phyloP scores from a whole-genome alignment of 768 basidiomycete species.

The Fomitopsis pulvina region DNA sequence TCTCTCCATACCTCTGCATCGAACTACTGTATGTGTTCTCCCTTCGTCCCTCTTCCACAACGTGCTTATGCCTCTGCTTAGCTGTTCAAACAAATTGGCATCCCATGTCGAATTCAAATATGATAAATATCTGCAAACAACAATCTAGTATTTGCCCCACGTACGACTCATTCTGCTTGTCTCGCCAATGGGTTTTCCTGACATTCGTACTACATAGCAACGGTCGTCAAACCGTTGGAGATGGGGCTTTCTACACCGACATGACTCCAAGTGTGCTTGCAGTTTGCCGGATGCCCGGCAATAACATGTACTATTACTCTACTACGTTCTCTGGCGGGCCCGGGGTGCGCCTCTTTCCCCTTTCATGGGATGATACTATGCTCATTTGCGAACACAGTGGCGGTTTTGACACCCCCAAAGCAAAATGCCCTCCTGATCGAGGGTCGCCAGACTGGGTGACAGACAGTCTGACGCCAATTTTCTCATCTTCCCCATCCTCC shows the following conservation, averaged over 20 bases:
- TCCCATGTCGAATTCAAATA: slow-evolving; percentile 68
- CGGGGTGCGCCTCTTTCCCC: slow-evolving; percentile 47
- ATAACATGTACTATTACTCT: slow-evolving; percentile 81
- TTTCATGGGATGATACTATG: background rate
- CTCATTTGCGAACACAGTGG: slow-evolving; percentile 45
- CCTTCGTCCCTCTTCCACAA: background rate
- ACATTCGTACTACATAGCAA: slow-evolving; percentile 49
- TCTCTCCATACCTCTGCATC: background rate
- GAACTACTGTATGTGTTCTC: background rate
- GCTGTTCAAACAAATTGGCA: slow-evolving; percentile 67
- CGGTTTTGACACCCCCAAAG: slow-evolving; percentile 89
- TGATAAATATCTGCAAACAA: slow-evolving; percentile 66
- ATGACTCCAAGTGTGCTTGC: slow-evolving; percentile 76
- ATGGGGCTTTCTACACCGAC: slow-evolving; percentile 83
- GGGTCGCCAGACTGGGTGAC: slow-evolving; percentile 96
- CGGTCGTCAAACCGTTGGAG: slow-evolving; percentile 94
- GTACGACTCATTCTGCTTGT: slow-evolving; percentile 39
- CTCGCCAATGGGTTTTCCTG: background rate
- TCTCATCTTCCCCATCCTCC: slow-evolving; percentile 28
- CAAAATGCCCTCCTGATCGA: slow-evolving; percentile 93
- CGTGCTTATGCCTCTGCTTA: background rate
- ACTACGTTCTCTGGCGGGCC: slow-evolving; percentile 94
- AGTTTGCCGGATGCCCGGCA: slow-evolving; percentile 80
- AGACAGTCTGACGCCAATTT: slow-evolving; percentile 74
- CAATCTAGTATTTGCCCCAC: slow-evolving; percentile 95